These are phyloP conservation scores for Globisporangium iwayamae DNA, from an alignment of 352 stramenopile species.

Conservation along the genomic window DNA sequence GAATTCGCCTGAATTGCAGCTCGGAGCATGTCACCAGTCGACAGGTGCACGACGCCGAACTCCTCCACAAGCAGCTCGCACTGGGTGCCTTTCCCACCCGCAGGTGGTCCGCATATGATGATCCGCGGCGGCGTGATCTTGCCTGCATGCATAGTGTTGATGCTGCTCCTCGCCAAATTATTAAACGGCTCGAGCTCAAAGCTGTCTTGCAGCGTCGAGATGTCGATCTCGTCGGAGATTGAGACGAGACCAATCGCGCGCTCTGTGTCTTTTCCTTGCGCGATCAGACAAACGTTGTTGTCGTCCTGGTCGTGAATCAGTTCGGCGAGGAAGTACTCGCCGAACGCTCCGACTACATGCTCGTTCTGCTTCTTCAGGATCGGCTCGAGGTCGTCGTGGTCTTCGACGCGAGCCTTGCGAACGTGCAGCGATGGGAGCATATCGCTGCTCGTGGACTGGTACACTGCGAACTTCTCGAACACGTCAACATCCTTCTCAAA, in stretches of 20 bases:
- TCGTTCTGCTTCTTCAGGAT: conserved; percentile 64
- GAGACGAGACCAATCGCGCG: conserved; percentile 76
- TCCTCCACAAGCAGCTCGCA: conserved; percentile 81
- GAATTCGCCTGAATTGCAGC: conserved; percentile 58
- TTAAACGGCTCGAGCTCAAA: conserved; percentile 85
- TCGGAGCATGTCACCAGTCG: conserved; percentile 89
- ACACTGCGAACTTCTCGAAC: conserved; percentile 47
- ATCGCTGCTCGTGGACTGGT: conserved; percentile 32
- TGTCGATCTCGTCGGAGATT: conserved; percentile 82
- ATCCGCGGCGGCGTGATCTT: conserved; percentile 43
- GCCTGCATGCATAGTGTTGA: conserved; percentile 8
- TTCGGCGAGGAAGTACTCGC: conserved; percentile 92
- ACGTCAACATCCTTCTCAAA: conserved; percentile 27
- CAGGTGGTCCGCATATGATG: conserved; percentile 66
- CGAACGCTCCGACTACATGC: conserved; percentile 67
- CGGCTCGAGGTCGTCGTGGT: conserved; percentile 77
- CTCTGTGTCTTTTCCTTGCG: conserved; percentile 32
- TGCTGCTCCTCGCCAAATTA: conserved; percentile 53
- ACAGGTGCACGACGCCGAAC: conserved; percentile 90
- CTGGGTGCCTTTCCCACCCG: conserved; percentile 96
- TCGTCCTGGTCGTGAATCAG: conserved; percentile 88
- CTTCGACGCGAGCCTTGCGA: conserved; percentile 67
- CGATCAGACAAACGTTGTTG: conserved; percentile 81
- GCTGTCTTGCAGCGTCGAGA: conserved; percentile 72
- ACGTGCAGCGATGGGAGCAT: conserved; percentile 51